A percentile compares a stretch with the other conserved stretches of the same genome.
Evolutionary conservation across 2,329 filamentous ascomycete genomes (phyloP).

Genomic region (Xenosphaeropsis pyriputrescens): DNA sequence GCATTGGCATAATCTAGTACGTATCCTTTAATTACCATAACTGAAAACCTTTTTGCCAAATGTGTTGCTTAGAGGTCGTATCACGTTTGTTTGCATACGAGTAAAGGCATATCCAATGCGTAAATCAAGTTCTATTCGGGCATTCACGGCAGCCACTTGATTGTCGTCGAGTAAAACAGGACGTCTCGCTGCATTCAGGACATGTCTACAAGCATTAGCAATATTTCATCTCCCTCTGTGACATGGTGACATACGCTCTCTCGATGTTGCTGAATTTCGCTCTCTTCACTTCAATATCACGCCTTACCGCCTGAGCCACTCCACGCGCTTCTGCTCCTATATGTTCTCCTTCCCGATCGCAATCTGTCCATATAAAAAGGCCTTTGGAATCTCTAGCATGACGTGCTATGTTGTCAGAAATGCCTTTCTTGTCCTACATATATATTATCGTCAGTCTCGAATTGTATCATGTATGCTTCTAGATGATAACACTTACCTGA

Average conservation of each 20-base stretch:
- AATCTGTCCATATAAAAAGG: constrained; percentile 97
- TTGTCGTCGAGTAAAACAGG: constrained; percentile 69
- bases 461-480: no score
- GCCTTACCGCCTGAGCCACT: constrained; percentile 62
- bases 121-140: constrained; percentile 84
- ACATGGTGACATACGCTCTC: constrained; percentile 45
- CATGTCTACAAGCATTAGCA: constrained; percentile 43
- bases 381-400: constrained; percentile 61
- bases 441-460: neutral
- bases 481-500: no score
- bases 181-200: constrained; percentile 66
- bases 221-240: constrained; percentile 4
- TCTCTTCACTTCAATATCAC: constrained; percentile 62
- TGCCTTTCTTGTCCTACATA: constrained; percentile 59
- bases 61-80: constrained; percentile 57
- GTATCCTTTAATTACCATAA: constrained; percentile 46
- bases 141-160: constrained; percentile 75
- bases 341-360: constrained; percentile 92
- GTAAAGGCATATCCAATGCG: constrained; percentile 90
- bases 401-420: constrained; percentile 72
- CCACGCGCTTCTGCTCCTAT: constrained; percentile 85
- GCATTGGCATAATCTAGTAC: neutral
- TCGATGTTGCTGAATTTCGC: constrained; percentile 96
- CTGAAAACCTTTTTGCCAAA: constrained; percentile 46
- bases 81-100: constrained; percentile 64